These are phyloP conservation scores for Leishmania aethiopica DNA, from an alignment of 208 protist species.

Conservation along the genomic window DNA sequence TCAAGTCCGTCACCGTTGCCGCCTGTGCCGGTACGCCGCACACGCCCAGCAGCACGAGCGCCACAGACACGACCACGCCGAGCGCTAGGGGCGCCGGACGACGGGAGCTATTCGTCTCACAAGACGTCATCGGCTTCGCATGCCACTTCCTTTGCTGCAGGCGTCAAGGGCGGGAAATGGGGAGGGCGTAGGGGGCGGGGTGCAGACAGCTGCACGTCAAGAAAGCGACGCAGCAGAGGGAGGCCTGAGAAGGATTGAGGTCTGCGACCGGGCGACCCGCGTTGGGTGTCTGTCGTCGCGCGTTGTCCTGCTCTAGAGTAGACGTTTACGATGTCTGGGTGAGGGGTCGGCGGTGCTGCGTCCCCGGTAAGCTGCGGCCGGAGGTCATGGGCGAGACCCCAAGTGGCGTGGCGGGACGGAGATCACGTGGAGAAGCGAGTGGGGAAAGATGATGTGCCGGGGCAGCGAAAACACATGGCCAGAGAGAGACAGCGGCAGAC, in stretches of 20 bases:
- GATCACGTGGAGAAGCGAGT: not conserved
- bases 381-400: not conserved
- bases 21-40: constrained; percentile 6
- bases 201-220: not conserved
- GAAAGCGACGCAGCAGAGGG: not conserved
- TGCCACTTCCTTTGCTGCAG: not conserved
- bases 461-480: not conserved
- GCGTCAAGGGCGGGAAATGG: not conserved
- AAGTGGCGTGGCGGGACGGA: not conserved
- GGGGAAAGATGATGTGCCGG: not conserved
- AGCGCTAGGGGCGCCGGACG: not conserved
- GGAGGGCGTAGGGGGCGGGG: not conserved
- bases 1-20: constrained; percentile 18
- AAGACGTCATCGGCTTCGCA: not conserved
- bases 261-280: not conserved
- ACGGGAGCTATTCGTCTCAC: not conserved
- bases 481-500: not conserved
- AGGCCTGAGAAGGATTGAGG: not conserved
- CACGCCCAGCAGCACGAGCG: constrained; percentile 8
- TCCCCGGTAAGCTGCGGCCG: not conserved
- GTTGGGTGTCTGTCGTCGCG: not conserved
- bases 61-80: not conserved
- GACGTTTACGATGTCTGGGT: not conserved
- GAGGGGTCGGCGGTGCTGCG: not conserved
- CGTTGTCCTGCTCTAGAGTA: not conserved